Conservation (phyloP, 164 flowering plant species). For the Magnolia changhungtana region DNA sequence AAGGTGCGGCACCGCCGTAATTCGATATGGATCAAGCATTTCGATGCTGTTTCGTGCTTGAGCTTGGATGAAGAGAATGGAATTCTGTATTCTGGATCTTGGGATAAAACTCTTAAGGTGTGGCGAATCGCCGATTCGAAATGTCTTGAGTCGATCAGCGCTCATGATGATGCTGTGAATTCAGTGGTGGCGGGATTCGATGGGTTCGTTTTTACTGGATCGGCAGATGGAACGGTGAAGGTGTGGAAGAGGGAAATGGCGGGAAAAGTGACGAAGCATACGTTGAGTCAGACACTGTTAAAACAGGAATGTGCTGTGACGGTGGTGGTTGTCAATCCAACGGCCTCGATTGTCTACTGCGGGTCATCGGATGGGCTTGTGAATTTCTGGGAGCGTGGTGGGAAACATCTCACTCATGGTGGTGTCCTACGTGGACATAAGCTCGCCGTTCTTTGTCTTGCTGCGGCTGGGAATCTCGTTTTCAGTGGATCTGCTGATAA, state of each 20-base stretch:
- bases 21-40: slow-evolving; percentile 77
- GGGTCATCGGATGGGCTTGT: slow-evolving; percentile 83
- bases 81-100: slow-evolving; percentile 72
- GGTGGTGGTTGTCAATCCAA: slow-evolving; percentile 44
- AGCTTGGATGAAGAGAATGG: slow-evolving; percentile 59
- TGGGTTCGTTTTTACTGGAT: slow-evolving; percentile 68
- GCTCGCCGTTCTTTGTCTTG: slow-evolving; percentile 71
- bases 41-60: slow-evolving; percentile 76
- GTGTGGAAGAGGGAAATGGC: slow-evolving; percentile 59
- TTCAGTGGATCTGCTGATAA: slow-evolving; percentile 84
- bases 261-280: slow-evolving; percentile 48
- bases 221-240: slow-evolving; percentile 83
- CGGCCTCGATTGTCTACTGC: slow-evolving; percentile 49
- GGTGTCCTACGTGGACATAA: slow-evolving; percentile 75
- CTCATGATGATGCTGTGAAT: slow-evolving; percentile 87
- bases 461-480: slow-evolving; percentile 55
- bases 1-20: slow-evolving; percentile 43
- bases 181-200: slow-evolving; percentile 54
- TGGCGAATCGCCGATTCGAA: slow-evolving; percentile 70
- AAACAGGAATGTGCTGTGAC: slow-evolving; percentile 79
- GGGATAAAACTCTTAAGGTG: slow-evolving; percentile 82
- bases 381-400: slow-evolving; percentile 66
- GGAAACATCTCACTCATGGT: slow-evolving; percentile 51
- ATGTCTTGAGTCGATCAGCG: slow-evolving; percentile 71
- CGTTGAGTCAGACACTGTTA: slow-evolving; percentile 38